Evolutionary conservation across 768 basidiomycete species (phyloP), one percentile per base, ranked within the genome.

Genomic region (Trametes elegans): DNA sequence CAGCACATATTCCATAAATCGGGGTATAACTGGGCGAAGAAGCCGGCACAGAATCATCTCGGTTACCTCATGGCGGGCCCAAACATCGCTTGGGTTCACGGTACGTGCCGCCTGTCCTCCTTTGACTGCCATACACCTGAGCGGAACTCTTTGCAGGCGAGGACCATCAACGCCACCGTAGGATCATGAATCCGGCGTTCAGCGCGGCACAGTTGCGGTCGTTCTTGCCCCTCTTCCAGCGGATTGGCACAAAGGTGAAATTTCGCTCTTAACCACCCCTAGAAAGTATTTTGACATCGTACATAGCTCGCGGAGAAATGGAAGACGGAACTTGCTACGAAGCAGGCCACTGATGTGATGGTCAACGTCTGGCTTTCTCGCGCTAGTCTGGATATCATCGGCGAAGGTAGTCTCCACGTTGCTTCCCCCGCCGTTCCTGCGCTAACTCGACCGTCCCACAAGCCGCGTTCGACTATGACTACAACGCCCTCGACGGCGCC

Each of bases 1-100:
- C 68, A 68, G 23, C 61, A 65, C 32, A 62, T 66, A 13, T 59
- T 57, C 16, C 62, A 69, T 11, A 61, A 60, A n/a, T 61, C 66
- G 3, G 62, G 59, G n/a, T 66, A 66, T 42, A 57, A 53, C 41
- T 69, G 62, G 45, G 41, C 39, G 26, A 65, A 66, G 45, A 53
- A 49, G 27, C 1, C 29, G 58, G 53, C 34, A 3, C 32, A 51
- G 27, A 59, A 55, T 32, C 39, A 47, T 7, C 18, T 48, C 7
- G 13, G 18, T 5, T 47, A 31, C 9, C 11, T 59, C 14, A 13
- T 52, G 18, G 16, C 23, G 2, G 58, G 58, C 0, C 49, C 58
- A 1, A 38, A 49, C 6, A 55, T 59, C 18, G 39, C 39, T 1
- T 45, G 39, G 29, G 34, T 28, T 1, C 36, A 39, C 8, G 47